Base-by-base conservation (phyloP, 495 filamentous ascomycete species). In the Penicillium roqueforti region DNA sequence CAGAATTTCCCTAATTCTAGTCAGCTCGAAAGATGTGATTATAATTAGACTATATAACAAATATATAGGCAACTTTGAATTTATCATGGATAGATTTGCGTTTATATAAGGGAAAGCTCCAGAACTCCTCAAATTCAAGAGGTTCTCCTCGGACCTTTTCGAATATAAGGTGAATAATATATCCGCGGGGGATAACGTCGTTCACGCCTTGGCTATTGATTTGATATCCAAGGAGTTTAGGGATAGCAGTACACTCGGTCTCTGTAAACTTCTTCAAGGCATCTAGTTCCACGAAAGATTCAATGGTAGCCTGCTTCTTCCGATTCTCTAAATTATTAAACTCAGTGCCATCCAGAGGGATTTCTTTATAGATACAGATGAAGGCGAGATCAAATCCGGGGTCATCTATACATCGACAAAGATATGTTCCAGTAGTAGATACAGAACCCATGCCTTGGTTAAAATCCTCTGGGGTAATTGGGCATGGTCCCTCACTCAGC, bases 181-280 rank as follows among this genome's bases (percentile, higher is more conserved):
- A 50, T 18, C 47, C 47, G 47, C 19, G 20, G 32, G 47, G 47
- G 20, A 50, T 34, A 50, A 38, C 20, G 13, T 25, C 47, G 19
- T 39, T 16, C 10, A 22, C 1, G 11, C 25, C 31, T 50, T 50
- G 47, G 4, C 9, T 25, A 0, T 19, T 34, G 7, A 10, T n/a
- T 38, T 13, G 3, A 25, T 50, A 38, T 23, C 47, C 47, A 18
- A n/a, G 11, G 32, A 50, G 31, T 38, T 29, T 26, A 1, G 34
- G 47, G 26, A 13, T 38, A 19, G 47, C 47, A 36, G 6, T 39
- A 13, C 3, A 39, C 19, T 13, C 6, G 3, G 11, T 18, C 8
- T 29, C 23, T 19, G 43, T 46, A 0, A 46, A 5, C 7, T 23
- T 0, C 26, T 28, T 46, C 7, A 46, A 28, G 23, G 43, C 43